Evolutionary conservation across 192 early-diverging fungal genomes (phyloP), one percentile per base, ranked within the genome.

Genomic region (Coemansia sp.): DNA sequence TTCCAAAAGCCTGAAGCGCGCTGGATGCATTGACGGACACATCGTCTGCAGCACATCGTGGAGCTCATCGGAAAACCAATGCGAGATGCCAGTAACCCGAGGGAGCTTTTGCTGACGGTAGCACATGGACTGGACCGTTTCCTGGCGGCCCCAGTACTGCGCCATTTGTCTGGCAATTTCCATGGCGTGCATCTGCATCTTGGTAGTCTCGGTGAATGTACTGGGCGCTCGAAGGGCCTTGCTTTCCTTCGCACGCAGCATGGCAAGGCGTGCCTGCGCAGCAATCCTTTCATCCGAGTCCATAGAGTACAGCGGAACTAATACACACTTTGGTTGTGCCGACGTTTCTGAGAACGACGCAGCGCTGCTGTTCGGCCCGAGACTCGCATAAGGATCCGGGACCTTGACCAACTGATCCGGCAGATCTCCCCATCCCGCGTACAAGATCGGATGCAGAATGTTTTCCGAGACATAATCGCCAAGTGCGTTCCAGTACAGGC

Each of bases 401-500:
- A 81, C 68, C 22, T 62, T 55, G 27, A 74, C 61, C 22, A 53
- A 31, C 7, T 56, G 44, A 38, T 65, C 65, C 2, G 59, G 33
- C n/a, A 55, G 34, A 7, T 59, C 20, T 2, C 72, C 72, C 78
- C 78, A 81, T 20, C 78, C 67, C 4, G 68, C 34, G 1, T 72
- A 70, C 14, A 81, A 55, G 14, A 74, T 67, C 9, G 78, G 78
- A 33, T 81, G 70, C 25, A 81, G 68, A 0, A 81, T 58, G 11
- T 72, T 72, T 55, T 81, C 78, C 1, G 72, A 74, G 29, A 81
- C 78, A 54, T 81, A 81, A 44, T 81, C 78, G 11, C 78, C 78
- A 42, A 81, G 62, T 19, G 78, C 67, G 27, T 65, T 81, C 78
- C 78, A 81, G 55, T 74, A 81, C 19, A 70, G 58, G n/a, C 68